Evolutionary conservation across 768 basidiomycete genomes (phyloP).

Genomic region (Mycena galopus): DNA sequence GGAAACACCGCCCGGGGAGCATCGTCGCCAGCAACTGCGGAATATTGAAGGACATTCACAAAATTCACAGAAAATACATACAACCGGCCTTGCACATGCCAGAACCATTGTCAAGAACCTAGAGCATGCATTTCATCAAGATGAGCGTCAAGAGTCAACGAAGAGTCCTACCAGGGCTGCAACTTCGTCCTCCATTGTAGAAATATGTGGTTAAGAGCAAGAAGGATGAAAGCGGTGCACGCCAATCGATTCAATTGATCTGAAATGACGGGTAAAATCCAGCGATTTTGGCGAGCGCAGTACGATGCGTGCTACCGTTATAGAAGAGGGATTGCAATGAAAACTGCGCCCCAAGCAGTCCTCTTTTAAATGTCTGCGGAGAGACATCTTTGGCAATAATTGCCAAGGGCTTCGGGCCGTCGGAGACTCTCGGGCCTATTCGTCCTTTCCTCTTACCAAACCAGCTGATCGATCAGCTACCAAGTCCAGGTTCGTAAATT

Average conservation of each 20-base stretch:
- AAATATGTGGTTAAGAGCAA: conserved; percentile 28
- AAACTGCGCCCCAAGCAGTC: background rate
- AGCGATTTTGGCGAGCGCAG: background rate
- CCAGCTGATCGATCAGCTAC: too few relatives aligned
- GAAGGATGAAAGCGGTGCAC: conserved; percentile 20
- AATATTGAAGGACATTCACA: background rate
- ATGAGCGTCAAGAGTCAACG: background rate
- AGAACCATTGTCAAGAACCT: conserved; percentile 83
- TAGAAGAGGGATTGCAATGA: background rate
- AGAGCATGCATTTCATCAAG: background rate
- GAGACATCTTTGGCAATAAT: background rate
- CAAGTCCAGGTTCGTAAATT: too few relatives aligned
- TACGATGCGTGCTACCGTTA: background rate
- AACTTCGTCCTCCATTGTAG: conserved; percentile 46
- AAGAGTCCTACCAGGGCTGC: conserved; percentile 39
- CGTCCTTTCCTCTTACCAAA: too few relatives aligned
- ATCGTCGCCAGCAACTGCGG: conserved; percentile 68
- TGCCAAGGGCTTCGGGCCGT: conserved; percentile 7
- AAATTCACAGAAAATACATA: conserved; percentile 15
- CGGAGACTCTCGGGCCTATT: too few relatives aligned
- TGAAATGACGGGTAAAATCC: background rate
- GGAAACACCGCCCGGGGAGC: conserved; percentile 81
- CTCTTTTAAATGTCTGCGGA: background rate
- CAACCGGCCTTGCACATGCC: conserved; percentile 47
- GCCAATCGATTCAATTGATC: background rate